A percentile compares a stretch with the other conserved stretches of the same genome.
Conservation (phyloP, 2,329 filamentous ascomycete genomes). For the Hypoxylon sp. region DNA sequence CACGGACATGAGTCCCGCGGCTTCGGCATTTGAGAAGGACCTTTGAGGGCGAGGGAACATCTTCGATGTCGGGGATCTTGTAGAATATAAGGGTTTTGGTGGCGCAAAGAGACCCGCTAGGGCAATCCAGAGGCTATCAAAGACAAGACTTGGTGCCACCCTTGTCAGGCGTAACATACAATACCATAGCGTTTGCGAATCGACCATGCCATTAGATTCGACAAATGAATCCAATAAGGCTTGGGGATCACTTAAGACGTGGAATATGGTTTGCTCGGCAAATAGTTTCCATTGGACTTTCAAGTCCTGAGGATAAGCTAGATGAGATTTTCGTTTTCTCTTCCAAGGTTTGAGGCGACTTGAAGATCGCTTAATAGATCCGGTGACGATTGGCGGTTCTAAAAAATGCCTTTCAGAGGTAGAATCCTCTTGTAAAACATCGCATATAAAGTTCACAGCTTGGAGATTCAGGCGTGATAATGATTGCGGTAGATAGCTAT, state of each 20-base stretch:
- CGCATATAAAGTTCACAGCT: conserved; percentile 70
- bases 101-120: conserved; percentile 69
- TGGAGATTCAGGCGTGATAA: conserved; percentile 66
- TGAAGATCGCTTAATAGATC: conserved; percentile 45
- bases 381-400: conserved; percentile 54
- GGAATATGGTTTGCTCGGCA: conserved; percentile 73
- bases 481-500: conserved; percentile 66
- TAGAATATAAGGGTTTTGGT: conserved; percentile 58
- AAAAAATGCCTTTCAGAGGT: conserved; percentile 64
- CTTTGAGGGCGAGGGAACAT: conserved; percentile 52
- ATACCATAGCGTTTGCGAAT: conserved; percentile 73
- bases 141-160: conserved; percentile 67
- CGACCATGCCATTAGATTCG: conserved; percentile 62
- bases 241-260: conserved; percentile 69
- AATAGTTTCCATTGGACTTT: conserved; percentile 69
- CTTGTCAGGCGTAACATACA: conserved; percentile 71
- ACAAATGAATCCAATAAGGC: conserved; percentile 69
- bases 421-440: conserved; percentile 68
- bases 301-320: conserved; percentile 50
- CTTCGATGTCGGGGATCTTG: conserved; percentile 54
- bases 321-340: conserved; percentile 49
- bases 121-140: conserved; percentile 74
- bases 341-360: conserved; percentile 50
- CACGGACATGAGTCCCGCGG: conserved; percentile 67
- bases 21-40: conserved; percentile 61